Evolutionary conservation across 1,284 basidiomycete genomes (phyloP), one percentile per base, ranked within the genome.

Genomic region (Limonomyces culmigenus): DNA sequence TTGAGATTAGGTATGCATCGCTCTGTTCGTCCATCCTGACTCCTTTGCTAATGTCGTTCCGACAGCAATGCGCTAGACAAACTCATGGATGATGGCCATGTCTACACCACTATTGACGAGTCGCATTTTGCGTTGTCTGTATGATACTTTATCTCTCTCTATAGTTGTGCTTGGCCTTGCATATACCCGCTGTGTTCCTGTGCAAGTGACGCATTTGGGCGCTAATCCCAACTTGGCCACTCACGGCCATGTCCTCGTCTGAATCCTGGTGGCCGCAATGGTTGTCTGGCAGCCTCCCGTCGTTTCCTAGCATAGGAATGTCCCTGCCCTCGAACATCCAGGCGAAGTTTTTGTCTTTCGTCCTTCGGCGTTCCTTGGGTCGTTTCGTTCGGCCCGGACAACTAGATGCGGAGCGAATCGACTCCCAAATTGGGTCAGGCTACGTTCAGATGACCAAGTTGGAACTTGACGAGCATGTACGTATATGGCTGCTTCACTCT

Each of bases 371-470:
- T 43, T 69, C 75, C 2, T 62, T 96, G 1, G 92, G 92, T 2
- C 79, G 83, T 48, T 69, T 95, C 42, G 67, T 96, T 42, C 78
- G 80, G 48, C 83, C 83, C 17, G 87, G 86, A 10, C 86, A 91
- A 47, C 70, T 96, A 40, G 85, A 95, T 55, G 64, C 74, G 35
- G 70, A 79, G 39, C 75, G 89, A 54, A 80, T 96, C 48, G 88
- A 95, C 48, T 85, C 88, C 17, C 88, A 93, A 53, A 80, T 96
- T 46, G 80, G 84, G 5, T 81, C 77, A 32, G 92, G 92, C 12
- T 77, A 72, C 49, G 73, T 96, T 12, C 84, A 91, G 55, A 67
- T 96, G 19, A 77, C 78, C 42, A 74, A 87, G 45, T 60, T 96
- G 32, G 74, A 88, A 52, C 58, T 96, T 30, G 74, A 91, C 50